Conservation (phyloP, 768 basidiomycete species). For the Hemileccinum impolitum region DNA sequence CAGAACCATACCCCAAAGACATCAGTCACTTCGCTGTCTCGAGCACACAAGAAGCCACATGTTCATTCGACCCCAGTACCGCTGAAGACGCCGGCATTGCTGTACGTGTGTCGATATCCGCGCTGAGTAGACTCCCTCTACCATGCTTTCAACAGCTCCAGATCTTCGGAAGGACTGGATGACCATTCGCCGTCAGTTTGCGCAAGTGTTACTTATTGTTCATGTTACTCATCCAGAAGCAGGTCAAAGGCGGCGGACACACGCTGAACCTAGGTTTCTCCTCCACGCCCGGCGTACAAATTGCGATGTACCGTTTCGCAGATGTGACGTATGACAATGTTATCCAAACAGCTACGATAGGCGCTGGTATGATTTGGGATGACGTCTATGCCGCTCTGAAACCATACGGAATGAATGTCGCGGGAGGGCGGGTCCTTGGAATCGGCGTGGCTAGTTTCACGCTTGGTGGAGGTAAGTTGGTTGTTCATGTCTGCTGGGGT, state of each 20-base stretch:
- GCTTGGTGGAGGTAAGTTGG: conserved; percentile 50
- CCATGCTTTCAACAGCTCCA: conserved; percentile 36
- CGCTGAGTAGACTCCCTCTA: not conserved
- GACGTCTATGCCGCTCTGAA: conserved; percentile 56
- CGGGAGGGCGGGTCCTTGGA: conserved; percentile 57
- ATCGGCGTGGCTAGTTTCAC: conserved; percentile 59
- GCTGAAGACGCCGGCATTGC: conserved; percentile 50
- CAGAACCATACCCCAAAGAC: conserved; percentile 36
- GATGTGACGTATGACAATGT: conserved; percentile 40
- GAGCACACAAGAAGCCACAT: conserved; percentile 44
- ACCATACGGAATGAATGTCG: conserved; percentile 48
- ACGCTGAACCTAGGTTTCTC: conserved; percentile 53
- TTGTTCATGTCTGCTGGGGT: not conserved
- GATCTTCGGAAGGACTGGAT: conserved; percentile 41
- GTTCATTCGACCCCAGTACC: conserved; percentile 57
- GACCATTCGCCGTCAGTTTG: conserved; percentile 51
- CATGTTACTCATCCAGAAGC: not conserved
- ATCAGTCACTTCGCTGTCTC: conserved; percentile 48
- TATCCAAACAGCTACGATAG: conserved; percentile 39
- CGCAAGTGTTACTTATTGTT: not conserved
- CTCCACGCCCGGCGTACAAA: conserved; percentile 58
- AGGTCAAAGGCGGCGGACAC: conserved; percentile 69
- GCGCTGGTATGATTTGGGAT: conserved; percentile 57
- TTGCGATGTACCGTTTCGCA: conserved; percentile 50
- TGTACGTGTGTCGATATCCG: conserved; percentile 31